Conservation (phyloP, 208 protist species). For the Leishmania amazonensis region DNA sequence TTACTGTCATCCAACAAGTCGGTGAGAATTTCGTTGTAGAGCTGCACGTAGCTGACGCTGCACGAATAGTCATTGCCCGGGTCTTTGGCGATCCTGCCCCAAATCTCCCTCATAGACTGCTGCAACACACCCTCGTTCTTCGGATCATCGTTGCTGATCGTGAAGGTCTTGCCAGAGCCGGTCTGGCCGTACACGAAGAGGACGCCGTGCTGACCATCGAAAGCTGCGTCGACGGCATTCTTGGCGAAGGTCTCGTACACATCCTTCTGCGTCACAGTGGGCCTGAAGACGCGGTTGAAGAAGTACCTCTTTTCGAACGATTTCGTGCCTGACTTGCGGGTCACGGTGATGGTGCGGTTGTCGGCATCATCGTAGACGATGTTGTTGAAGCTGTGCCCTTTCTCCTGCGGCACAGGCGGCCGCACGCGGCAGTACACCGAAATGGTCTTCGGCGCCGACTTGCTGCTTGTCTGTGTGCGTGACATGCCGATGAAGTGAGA, state of each 20-base stretch:
- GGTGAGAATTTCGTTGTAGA: conserved; percentile 91
- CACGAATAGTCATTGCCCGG: conserved; percentile 76
- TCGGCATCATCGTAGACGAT: conserved; percentile 64
- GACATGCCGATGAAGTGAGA: conserved; percentile 34
- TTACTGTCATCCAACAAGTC: conserved; percentile 82
- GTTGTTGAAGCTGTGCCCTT: conserved; percentile 75
- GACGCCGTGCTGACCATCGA: conserved; percentile 89
- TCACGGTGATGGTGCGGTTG: conserved; percentile 43
- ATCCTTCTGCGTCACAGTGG: conserved; percentile 55
- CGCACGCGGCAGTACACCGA: conserved; percentile 87
- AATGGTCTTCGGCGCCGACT: conserved; percentile 82
- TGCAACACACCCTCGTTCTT: conserved; percentile 88
- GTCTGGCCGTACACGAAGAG: conserved; percentile 94
- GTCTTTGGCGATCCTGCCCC: conserved; percentile 65
- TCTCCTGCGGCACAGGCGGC: conserved; percentile 72
- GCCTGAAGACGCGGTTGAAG: conserved; percentile 80
- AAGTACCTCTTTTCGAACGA: conserved; percentile 51
- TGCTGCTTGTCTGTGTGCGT: conserved; percentile 44
- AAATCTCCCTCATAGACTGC: conserved; percentile 75
- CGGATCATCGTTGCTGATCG: conserved; percentile 88
- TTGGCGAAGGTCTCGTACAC: conserved; percentile 81
- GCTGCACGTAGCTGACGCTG: conserved; percentile 87
- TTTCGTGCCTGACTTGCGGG: conserved; percentile 48
- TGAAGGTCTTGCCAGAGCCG: conserved; percentile 92
- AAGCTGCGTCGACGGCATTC: conserved; percentile 82